Percentiles rank a stretch among this genome's conserved stretches.
Evolutionary conservation across 129 eudicot species (phyloP).

Genomic region (Heracleum sosnowskyi): DNA sequence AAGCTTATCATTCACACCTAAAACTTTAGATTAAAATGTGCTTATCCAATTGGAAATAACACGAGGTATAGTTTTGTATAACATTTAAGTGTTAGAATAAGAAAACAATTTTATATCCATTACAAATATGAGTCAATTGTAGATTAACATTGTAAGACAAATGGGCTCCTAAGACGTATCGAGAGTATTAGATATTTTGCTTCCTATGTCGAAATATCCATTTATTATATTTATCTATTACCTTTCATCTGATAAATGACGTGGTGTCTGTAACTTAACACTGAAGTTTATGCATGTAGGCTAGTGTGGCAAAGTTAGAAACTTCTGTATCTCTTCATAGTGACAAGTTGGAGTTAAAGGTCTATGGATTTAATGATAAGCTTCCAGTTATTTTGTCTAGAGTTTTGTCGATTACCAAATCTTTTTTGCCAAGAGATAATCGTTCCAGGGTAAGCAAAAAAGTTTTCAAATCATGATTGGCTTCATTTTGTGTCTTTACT

Average conservation of each 20-base stretch:
- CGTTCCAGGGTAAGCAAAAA: constrained; percentile 62
- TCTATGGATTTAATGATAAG: constrained; percentile 91
- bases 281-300: constrained; percentile 37
- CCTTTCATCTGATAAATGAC: not conserved
- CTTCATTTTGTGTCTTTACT: not conserved
- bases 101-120: too few relatives aligned
- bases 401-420: constrained; percentile 56
- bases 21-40: too few relatives aligned
- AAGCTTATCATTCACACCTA: too few relatives aligned
- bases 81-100: too few relatives aligned
- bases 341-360: constrained; percentile 89
- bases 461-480: not conserved
- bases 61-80: too few relatives aligned
- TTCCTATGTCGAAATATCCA: not conserved
- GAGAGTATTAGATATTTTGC: not conserved
- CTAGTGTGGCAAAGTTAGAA: constrained; percentile 87
- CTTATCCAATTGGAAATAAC: too few relatives aligned
- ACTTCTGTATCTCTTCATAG: constrained; percentile 78
- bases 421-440: constrained; percentile 68
- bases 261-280: constrained; percentile 1
- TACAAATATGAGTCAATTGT: not conserved
- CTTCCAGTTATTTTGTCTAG: constrained; percentile 84
- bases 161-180: too few relatives aligned
- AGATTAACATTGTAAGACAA: not conserved
- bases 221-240: not conserved